These are phyloP conservation scores for Ophiostoma tasmaniense DNA, from an alignment of 2,329 filamentous ascomycete genomes.

Conservation along the genomic window DNA sequence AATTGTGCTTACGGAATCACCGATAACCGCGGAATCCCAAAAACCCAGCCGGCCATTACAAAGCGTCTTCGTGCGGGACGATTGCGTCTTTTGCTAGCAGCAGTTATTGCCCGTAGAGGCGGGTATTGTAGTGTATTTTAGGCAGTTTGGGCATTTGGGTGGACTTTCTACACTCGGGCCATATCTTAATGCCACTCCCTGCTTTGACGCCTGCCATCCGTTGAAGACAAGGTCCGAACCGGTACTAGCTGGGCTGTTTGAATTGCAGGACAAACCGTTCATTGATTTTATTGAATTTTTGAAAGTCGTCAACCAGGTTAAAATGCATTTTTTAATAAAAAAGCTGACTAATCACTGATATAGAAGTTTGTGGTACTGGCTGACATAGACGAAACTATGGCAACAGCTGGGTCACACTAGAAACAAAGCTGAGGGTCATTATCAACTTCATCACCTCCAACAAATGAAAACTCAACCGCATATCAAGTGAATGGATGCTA, in stretches of 20 bases:
- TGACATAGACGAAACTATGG: not conserved
- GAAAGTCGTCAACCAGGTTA: not conserved
- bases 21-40: not conserved
- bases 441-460: not conserved
- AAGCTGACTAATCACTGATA: not conserved
- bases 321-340: not conserved
- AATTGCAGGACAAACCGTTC: not conserved
- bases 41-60: slow-evolving; percentile 12
- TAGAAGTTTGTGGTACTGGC: not conserved
- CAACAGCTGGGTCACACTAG: not conserved
- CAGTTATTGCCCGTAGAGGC: too few relatives aligned
- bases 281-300: not conserved
- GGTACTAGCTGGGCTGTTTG: not conserved
- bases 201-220: not conserved
- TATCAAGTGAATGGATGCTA: not conserved
- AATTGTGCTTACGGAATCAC: not conserved
- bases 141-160: not conserved
- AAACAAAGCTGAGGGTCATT: not conserved
- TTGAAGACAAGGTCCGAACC: not conserved
- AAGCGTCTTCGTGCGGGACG: slow-evolving; percentile 10
- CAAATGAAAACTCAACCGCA: not conserved
- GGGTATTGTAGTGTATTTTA: not conserved
- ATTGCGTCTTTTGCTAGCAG: slow-evolving; percentile 9
- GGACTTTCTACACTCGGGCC: not conserved
- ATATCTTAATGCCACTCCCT: not conserved